phyloP scores from a whole-genome alignment of 2,329 filamentous ascomycete genomes.

The Exutisphaerella laricina region DNA sequence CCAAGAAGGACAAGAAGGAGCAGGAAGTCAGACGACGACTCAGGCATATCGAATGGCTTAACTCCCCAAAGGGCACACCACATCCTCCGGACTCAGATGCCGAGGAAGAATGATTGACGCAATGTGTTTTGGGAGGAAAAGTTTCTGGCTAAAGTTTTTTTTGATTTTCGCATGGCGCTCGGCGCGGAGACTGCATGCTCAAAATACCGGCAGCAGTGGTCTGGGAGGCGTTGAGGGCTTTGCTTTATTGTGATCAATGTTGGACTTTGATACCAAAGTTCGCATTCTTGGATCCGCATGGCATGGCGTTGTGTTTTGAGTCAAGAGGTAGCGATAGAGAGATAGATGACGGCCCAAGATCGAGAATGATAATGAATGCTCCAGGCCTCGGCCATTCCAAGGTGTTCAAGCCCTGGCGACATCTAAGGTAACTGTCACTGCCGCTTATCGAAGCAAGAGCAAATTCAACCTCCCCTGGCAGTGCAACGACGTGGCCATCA shows the following conservation, averaged over 20 bases:
- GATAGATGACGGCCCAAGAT: not conserved
- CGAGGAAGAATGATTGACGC: slow-evolving; percentile 43
- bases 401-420: too few species aligned
- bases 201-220: not conserved
- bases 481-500: too few species aligned
- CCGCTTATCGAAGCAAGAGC: too few species aligned
- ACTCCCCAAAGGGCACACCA: slow-evolving; percentile 66
- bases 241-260: not conserved
- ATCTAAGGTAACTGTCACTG: too few species aligned
- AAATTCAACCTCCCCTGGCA: too few species aligned
- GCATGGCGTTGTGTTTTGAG: slow-evolving; percentile 5
- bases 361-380: not conserved
- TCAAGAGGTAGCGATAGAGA: not conserved
- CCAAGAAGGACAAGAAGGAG: slow-evolving; percentile 93
- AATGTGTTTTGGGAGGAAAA: not conserved
- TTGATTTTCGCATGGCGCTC: not conserved
- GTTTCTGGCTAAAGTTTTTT: not conserved
- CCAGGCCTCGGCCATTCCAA: too few species aligned
- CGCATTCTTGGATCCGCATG: too few species aligned
- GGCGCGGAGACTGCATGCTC: slow-evolving; percentile 1
- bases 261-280: not conserved
- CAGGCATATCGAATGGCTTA: slow-evolving; percentile 73
- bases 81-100: slow-evolving; percentile 73
- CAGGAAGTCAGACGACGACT: slow-evolving; percentile 78
- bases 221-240: slow-evolving; percentile 2